Conservation (phyloP, 2,329 filamentous ascomycete species). For the Cladosporium oxysporum region DNA sequence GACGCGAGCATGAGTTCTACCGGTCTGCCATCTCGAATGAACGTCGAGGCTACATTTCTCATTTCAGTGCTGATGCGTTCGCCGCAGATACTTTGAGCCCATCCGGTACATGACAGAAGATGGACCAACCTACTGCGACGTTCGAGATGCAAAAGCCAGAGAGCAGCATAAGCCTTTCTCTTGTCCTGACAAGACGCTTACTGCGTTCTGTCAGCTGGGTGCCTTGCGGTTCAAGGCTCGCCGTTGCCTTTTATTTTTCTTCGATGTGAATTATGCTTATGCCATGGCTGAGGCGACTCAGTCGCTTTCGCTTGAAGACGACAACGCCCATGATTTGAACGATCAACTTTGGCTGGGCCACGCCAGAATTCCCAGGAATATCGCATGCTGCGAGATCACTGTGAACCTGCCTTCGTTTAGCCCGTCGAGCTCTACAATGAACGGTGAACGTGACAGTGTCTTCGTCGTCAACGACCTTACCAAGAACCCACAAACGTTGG, state of each 20-base stretch:
- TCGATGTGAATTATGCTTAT: conserved; percentile 52
- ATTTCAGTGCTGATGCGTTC: neutral
- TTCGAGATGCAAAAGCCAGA: conserved; percentile 28
- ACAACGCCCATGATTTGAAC: conserved; percentile 27
- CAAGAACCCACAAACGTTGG: conserved; percentile 31
- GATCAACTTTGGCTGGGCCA: conserved; percentile 36
- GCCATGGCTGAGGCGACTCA: conserved; percentile 57
- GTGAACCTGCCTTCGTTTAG: conserved; percentile 28
- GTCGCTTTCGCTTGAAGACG: conserved; percentile 44
- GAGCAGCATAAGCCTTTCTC: conserved; percentile 31
- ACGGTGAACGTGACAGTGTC: conserved; percentile 14
- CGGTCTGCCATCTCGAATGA: conserved; percentile 16
- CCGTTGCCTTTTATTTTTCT: conserved; percentile 56
- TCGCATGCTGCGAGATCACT: conserved; percentile 36
- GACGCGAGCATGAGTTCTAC: conserved; percentile 36
- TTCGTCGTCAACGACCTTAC: conserved; percentile 35
- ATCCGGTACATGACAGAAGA: conserved; percentile 31
- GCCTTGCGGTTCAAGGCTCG: conserved; percentile 51
- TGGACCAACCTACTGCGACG: conserved; percentile 31
- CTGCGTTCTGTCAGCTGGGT: conserved; percentile 54
- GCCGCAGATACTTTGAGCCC: conserved; percentile 31
- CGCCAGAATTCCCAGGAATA: conserved; percentile 31
- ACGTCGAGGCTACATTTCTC: neutral
- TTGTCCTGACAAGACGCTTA: conserved; percentile 43
- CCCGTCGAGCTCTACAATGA: conserved; percentile 21